Percentiles rank a stretch among this genome's conserved stretches.
Conservation (phyloP, 2,329 filamentous ascomycete genomes). For the Westerdykella sp. region DNA sequence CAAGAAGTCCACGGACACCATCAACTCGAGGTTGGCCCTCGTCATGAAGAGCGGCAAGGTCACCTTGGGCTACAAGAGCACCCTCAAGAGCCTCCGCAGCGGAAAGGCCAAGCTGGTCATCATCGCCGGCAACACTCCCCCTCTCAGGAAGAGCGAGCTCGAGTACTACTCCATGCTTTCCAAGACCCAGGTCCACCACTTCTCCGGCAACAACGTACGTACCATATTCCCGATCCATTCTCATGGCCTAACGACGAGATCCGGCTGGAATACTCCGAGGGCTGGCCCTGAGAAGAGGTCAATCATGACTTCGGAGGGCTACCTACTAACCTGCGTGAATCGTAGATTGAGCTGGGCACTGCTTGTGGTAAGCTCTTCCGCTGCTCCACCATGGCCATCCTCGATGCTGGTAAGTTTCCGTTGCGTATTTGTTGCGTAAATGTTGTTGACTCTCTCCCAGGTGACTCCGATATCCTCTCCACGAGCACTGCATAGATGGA, state of each 20-base stretch:
- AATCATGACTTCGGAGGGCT: constrained; percentile 80
- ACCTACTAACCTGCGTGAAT: constrained; percentile 51
- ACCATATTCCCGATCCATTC: constrained; percentile 18
- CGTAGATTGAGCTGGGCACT: constrained; percentile 94
- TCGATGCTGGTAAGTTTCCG: constrained; percentile 66
- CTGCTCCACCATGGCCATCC: constrained; percentile 92
- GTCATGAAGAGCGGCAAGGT: constrained; percentile 71
- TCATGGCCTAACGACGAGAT: constrained; percentile 37
- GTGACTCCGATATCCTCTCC: constrained; percentile 88
- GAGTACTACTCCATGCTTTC: constrained; percentile 55
- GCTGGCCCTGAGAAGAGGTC: constrained; percentile 88
- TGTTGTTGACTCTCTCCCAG: constrained; percentile 7
- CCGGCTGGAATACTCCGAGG: constrained; percentile 35
- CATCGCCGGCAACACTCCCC: constrained; percentile 91
- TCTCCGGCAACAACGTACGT: constrained; percentile 98
- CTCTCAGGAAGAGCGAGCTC: constrained; percentile 94
- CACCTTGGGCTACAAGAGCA: constrained; percentile 84
- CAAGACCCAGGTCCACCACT: constrained; percentile 96
- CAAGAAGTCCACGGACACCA: constrained; percentile 81
- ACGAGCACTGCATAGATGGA: constrained; percentile 50
- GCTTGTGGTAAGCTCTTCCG: constrained; percentile 99
- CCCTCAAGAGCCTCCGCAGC: constrained; percentile 77
- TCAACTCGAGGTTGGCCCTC: constrained; percentile 61
- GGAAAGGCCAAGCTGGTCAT: constrained; percentile 99
- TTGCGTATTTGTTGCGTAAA: constrained; percentile 8